Base-by-base conservation (phyloP, 2,329 filamentous ascomycete genomes). In the Phaeophleospora eucalypticola region DNA sequence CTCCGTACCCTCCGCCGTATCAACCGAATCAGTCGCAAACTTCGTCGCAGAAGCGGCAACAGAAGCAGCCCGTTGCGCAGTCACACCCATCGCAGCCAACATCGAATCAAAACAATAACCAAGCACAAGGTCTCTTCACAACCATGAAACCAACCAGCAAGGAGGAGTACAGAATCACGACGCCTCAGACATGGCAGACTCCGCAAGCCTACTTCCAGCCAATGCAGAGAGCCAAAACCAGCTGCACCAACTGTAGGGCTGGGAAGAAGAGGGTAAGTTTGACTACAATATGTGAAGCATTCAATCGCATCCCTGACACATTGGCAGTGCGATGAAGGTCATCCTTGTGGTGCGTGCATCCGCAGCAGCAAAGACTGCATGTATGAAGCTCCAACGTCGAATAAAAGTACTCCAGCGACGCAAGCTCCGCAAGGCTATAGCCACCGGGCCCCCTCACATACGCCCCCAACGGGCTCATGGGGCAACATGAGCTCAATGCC, bases 1-100 rank as follows among this genome's bases (percentile, higher is more conserved):
- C 43, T 4, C 49, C 52, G 9, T 61, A 58, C 39, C 52, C 47
- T 15, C 52, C 56, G 21, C 56, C 58, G 4, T 59, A 61, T 36
- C 49, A 51, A 34, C 57, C 58, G 16, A 33, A 44, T 4, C 39
- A 43, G 19, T 42, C 36, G 27, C 32, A 32, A 32, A 16, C 42
- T 21, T 34, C 37, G 12, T 40, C 24, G n/a, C 45, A 44, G 24
- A 44, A 40, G 24, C 40, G 19, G 21, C 24, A 29, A 12, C 24
- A 6, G 12, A 29, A 29, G 24, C 24, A 29, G 12, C 7, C 24
- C 24, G 24, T 12, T 12, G 24, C 7, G 24, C 6, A 29, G 24
- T 12, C 24, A 29, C n/a, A n/a, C n/a, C n/a, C n/a, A n/a, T n/a
- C n/a, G n/a, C n/a, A n/a, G n/a, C n/a, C n/a, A 29, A 29, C 7